Conservation (phyloP, 1,139 yeast species). For the Suzukiozyma palmioleophila region DNA sequence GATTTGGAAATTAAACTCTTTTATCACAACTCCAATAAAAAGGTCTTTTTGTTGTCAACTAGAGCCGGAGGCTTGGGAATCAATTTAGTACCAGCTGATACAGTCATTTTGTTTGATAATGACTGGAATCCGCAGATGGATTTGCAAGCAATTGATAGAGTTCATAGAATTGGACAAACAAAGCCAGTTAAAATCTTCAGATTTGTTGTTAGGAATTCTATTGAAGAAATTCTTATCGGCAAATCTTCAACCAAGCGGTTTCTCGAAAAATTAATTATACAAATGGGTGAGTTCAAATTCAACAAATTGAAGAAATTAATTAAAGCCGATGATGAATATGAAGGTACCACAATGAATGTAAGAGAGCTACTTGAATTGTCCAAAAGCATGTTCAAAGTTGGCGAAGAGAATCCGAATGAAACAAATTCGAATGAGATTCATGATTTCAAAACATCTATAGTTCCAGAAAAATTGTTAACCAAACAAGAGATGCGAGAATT, state of each 20-base stretch:
- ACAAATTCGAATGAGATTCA: background rate
- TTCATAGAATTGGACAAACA: conserved; percentile 87
- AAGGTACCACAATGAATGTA: conserved; percentile 13
- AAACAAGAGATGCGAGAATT: conserved; percentile 48
- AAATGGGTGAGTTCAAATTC: conserved; percentile 72
- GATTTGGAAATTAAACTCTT: conserved; percentile 61
- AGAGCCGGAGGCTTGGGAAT: conserved; percentile 95
- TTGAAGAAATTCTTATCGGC: conserved; percentile 76
- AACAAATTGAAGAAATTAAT: conserved; percentile 24
- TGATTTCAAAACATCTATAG: background rate
- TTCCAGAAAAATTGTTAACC: conserved; percentile 11
- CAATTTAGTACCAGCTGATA: conserved; percentile 81
- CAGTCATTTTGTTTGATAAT: conserved; percentile 83
- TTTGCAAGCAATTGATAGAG: conserved; percentile 92
- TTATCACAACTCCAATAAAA: conserved; percentile 23
- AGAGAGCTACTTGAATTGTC: conserved; percentile 30
- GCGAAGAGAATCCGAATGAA: conserved; percentile 7
- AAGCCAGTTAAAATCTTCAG: conserved; percentile 80
- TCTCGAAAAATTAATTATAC: conserved; percentile 78
- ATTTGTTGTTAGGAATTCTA: conserved; percentile 68
- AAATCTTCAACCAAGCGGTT: conserved; percentile 76
- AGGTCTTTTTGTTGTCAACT: conserved; percentile 74
- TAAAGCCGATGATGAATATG: conserved; percentile 11
- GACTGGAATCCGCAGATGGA: conserved; percentile 99
- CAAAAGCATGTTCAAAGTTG: conserved; percentile 15